Percentiles rank a stretch among this genome's conserved stretches.
phyloP scores from a whole-genome alignment of 495 filamentous ascomycete genomes.

The Staphylotrichum tortipilum region DNA sequence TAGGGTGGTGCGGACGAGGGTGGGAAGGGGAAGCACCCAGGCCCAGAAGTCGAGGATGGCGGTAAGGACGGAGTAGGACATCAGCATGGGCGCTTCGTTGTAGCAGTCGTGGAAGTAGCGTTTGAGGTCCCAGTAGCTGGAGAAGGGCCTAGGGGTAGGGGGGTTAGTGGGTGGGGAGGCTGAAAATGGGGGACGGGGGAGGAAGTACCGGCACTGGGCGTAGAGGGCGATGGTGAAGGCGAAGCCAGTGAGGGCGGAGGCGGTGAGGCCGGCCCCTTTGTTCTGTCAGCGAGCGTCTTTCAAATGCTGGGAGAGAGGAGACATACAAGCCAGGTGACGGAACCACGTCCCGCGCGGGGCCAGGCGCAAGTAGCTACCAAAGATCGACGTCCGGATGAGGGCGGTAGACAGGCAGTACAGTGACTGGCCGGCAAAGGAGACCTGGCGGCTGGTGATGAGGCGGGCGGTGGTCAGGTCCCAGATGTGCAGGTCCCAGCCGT shows the following conservation, averaged over 20 bases:
- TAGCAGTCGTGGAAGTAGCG: slow-evolving; percentile 13
- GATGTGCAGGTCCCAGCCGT: slow-evolving; percentile 23
- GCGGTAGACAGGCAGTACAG: slow-evolving; percentile 20
- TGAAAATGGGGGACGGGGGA: neutral
- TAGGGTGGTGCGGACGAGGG: slow-evolving; percentile 24
- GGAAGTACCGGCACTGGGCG: slow-evolving; percentile 16
- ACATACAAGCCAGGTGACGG: slow-evolving; percentile 24
- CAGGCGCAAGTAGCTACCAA: slow-evolving; percentile 44
- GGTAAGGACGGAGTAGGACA: slow-evolving; percentile 23
- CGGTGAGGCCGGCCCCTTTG: slow-evolving; percentile 11
- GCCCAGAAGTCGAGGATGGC: slow-evolving; percentile 33
- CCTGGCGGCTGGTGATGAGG: slow-evolving; percentile 13
- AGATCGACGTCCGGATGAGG: slow-evolving; percentile 41
- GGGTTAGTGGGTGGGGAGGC: neutral
- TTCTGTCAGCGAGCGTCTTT: neutral
- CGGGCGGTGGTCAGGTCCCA: slow-evolving; percentile 13
- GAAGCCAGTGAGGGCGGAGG: slow-evolving; percentile 16
- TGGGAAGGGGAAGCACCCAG: slow-evolving; percentile 34
- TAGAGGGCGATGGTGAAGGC: slow-evolving; percentile 29
- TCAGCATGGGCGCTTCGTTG: slow-evolving; percentile 19
- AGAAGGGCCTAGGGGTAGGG: slow-evolving; percentile 22
- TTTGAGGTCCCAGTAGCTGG: slow-evolving; percentile 28
- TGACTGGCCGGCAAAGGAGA: slow-evolving; percentile 22
- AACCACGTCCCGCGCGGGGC: slow-evolving; percentile 33
- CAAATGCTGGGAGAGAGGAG: too few species aligned